phyloP scores from a whole-genome alignment of 225 moss, liverwort and hornwort species.

The Climacium dendroides region DNA sequence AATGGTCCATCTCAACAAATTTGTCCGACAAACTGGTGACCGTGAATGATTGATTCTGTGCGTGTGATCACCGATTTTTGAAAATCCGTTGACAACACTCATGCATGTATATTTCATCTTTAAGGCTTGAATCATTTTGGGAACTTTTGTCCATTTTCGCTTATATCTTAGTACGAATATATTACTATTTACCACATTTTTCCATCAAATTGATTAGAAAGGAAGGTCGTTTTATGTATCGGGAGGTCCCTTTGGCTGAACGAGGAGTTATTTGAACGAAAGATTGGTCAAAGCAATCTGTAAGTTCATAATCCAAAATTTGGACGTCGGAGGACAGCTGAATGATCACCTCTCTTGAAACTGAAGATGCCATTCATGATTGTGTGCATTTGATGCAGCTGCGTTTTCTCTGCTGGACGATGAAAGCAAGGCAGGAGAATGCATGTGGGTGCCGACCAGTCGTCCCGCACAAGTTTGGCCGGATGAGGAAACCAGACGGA shows the following conservation, averaged over 20 bases:
- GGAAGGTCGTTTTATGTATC: no score
- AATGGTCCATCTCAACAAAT: background rate
- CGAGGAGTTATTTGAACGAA: no score
- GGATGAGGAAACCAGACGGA: background rate
- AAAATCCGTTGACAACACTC: background rate
- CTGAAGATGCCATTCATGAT: background rate
- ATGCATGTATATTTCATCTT: background rate
- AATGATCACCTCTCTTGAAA: background rate
- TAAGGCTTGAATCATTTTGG: background rate
- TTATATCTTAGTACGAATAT: background rate
- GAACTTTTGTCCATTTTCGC: background rate
- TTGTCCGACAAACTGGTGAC: background rate
- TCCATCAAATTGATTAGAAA: background rate
- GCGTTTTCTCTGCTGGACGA: slow-evolving; percentile 1
- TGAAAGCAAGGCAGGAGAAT: slow-evolving; percentile 1
- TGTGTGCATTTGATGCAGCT: background rate
- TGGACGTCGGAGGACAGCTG: background rate
- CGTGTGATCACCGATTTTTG: background rate
- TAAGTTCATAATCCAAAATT: background rate
- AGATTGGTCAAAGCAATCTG: background rate
- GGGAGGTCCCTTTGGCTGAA: no score
- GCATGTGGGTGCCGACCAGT: background rate
- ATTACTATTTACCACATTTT: background rate
- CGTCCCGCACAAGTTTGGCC: background rate
- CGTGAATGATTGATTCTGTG: background rate